Evolutionary conservation across 2,329 filamentous ascomycete species (phyloP).

Genomic region (Emmonsiellopsis sp.): DNA sequence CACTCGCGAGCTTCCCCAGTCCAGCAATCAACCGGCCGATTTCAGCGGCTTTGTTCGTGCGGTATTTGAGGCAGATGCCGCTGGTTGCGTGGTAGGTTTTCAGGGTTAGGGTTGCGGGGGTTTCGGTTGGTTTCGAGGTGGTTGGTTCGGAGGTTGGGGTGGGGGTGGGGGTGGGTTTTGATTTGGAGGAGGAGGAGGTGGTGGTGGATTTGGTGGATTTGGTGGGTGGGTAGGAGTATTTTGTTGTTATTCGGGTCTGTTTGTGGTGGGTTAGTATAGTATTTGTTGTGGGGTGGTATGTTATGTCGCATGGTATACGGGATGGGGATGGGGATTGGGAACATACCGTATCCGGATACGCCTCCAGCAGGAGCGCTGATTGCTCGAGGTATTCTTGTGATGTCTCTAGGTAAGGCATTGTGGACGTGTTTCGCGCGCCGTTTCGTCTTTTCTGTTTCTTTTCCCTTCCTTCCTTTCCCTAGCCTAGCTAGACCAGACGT

Average conservation of each 20-base stretch:
- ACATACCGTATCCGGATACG: conserved; percentile 72
- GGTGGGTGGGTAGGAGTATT: conserved; percentile 60
- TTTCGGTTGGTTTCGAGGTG: conserved; percentile 25
- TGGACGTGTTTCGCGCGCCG: background rate
- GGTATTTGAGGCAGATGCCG: conserved; percentile 81
- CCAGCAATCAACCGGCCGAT: conserved; percentile 72
- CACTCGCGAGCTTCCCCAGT: conserved; percentile 64
- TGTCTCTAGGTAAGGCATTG: conserved; percentile 71
- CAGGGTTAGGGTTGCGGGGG: conserved; percentile 63
- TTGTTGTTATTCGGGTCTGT: conserved; percentile 83
- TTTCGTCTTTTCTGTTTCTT: background rate
- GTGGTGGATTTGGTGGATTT: conserved; percentile 13
- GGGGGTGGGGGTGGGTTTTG: conserved; percentile 18
- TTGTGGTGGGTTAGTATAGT: conserved; percentile 1
- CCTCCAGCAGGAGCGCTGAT: conserved; percentile 74
- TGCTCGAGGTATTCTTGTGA: conserved; percentile 88
- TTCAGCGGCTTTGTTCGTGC: conserved; percentile 82
- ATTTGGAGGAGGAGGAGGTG: conserved; percentile 13
- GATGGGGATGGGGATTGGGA: conserved; percentile 4
- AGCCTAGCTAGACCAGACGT: background rate
- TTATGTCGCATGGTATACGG: background rate
- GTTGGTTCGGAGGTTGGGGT: conserved; percentile 15
- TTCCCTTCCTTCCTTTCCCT: background rate
- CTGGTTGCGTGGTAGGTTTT: conserved; percentile 82
- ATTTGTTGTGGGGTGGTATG: background rate